Conservation (phyloP, 345 rosid species). For the Corchorus olitorius region DNA sequence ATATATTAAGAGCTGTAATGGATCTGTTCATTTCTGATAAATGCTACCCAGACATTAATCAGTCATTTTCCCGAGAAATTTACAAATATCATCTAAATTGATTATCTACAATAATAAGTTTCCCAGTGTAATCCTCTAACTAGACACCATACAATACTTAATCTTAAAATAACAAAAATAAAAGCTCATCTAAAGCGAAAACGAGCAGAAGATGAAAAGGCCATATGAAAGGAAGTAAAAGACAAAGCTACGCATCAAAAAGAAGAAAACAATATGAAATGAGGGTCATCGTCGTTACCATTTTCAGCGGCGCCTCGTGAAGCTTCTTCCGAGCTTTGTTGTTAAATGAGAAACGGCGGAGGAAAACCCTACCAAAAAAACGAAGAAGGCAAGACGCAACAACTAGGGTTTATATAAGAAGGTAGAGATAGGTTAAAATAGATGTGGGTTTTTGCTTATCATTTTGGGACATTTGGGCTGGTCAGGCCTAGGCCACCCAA, state of each 20-base stretch:
- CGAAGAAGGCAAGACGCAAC: background rate
- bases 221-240: background rate
- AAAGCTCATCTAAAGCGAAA: background rate
- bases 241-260: background rate
- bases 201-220: slow-evolving; percentile 11
- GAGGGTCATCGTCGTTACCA: slow-evolving; percentile 2
- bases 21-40: background rate
- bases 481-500: too few relatives aligned
- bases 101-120: background rate
- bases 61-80: background rate
- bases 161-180: background rate
- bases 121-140: background rate
- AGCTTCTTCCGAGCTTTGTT: background rate
- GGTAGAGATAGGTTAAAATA: too few relatives aligned
- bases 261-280: background rate
- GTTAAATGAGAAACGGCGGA: slow-evolving; percentile 7
- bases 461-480: too few relatives aligned
- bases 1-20: background rate
- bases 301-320: background rate
- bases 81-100: background rate
- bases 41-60: background rate
- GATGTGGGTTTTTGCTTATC: too few relatives aligned
- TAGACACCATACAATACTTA: background rate
- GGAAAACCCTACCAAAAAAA: slow-evolving; percentile 4
- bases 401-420: slow-evolving; percentile 11